Evolutionary conservation across 176 grass and related monocot genomes (phyloP).

Genomic region (Aegilops speltoides): DNA sequence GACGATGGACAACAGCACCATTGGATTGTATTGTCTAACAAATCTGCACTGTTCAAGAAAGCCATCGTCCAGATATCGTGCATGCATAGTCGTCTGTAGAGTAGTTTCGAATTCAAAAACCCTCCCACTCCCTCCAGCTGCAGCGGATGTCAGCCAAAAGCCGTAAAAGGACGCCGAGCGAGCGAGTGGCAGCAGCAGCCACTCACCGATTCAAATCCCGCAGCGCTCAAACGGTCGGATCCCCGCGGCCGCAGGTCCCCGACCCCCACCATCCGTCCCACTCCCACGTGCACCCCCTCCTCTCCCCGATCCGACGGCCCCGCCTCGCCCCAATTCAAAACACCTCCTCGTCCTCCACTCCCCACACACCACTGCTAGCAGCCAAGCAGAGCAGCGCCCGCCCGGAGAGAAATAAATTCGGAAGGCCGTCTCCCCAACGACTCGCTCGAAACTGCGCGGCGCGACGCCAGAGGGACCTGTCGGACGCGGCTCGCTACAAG

Average conservation of each 20-base stretch:
- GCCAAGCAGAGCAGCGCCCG: background rate
- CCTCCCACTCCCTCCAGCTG: background rate
- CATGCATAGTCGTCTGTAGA: too few relatives aligned
- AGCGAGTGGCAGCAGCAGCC: constrained; percentile 4
- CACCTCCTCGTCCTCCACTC: constrained; percentile 1
- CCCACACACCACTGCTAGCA: background rate
- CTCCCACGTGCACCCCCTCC: background rate
- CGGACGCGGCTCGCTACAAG: constrained; percentile 26
- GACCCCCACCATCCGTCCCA: constrained; percentile 5
- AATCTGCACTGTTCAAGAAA: too few relatives aligned
- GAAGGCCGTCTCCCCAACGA: constrained; percentile 27
- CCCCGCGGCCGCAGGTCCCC: background rate
- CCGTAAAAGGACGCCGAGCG: constrained; percentile 12
- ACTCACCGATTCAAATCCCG: constrained; percentile 40
- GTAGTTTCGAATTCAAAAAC: background rate
- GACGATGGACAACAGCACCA: too few relatives aligned
- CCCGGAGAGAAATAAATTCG: constrained; percentile 53
- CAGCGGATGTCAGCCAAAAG: constrained; percentile 40
- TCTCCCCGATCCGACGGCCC: constrained; percentile 48
- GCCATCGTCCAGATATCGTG: too few relatives aligned
- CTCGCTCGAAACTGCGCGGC: constrained; percentile 23
- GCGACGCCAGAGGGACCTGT: constrained; percentile 50
- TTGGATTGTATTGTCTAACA: too few relatives aligned
- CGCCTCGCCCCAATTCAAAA: constrained; percentile 49
- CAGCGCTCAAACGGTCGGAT: constrained; percentile 49